A percentile compares a stretch with the other conserved stretches of the same genome.
Evolutionary conservation across 1,284 basidiomycete genomes (phyloP).

Genomic region (Mycena citricolor): DNA sequence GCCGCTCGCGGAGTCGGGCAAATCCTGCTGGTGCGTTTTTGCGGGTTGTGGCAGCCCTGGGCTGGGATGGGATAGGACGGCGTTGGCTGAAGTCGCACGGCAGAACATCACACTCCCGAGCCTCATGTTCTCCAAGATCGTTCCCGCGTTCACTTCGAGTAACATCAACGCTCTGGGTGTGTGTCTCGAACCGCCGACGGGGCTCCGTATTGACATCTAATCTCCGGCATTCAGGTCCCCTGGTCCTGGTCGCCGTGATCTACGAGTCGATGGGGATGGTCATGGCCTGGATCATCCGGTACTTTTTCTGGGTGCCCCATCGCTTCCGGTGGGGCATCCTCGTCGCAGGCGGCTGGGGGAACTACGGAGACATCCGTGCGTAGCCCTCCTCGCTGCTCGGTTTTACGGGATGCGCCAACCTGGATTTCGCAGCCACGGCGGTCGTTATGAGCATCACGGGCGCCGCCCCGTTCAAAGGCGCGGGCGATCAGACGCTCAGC

Average conservation of each 20-base stretch:
- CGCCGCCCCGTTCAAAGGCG: slow-evolving; percentile 50
- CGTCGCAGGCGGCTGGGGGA: slow-evolving; percentile 64
- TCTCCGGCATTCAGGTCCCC: slow-evolving; percentile 43
- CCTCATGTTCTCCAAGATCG: slow-evolving; percentile 76
- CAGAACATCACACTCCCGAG: slow-evolving; percentile 70
- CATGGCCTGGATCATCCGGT: slow-evolving; percentile 57
- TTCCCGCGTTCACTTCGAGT: slow-evolving; percentile 67
- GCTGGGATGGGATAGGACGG: too few species aligned
- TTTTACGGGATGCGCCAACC: slow-evolving; percentile 2
- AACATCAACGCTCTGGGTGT: slow-evolving; percentile 65
- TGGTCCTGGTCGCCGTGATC: slow-evolving; percentile 51
- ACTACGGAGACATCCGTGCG: slow-evolving; percentile 69
- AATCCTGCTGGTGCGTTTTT: slow-evolving; percentile 47
- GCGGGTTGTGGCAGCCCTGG: not conserved
- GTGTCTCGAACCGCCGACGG: slow-evolving; percentile 13
- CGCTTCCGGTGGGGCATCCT: slow-evolving; percentile 68
- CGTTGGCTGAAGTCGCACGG: too few species aligned
- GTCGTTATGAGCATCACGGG: slow-evolving; percentile 57
- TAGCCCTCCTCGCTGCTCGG: slow-evolving; percentile 22
- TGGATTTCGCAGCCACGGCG: slow-evolving; percentile 54
- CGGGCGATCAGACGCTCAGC: slow-evolving; percentile 52
- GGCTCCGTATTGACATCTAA: slow-evolving; percentile 1
- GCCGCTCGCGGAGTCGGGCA: slow-evolving; percentile 62
- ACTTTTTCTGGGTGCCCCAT: slow-evolving; percentile 77
- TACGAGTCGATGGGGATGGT: slow-evolving; percentile 55